Evolutionary conservation across 345 rosid genomes (phyloP).

Genomic region (Moringa oleifera): DNA sequence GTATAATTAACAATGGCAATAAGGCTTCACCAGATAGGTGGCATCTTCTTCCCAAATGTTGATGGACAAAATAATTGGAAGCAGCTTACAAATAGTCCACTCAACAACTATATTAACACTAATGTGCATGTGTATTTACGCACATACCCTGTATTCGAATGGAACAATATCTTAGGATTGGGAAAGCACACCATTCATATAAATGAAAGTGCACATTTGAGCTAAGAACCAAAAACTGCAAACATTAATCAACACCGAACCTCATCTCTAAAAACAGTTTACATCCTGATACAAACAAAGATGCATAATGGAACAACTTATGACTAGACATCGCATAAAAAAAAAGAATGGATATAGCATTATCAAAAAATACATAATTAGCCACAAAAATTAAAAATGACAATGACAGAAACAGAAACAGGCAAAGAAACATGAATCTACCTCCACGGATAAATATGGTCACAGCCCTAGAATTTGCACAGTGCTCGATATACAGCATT

Average conservation of each 20-base stretch:
- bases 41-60: neutral
- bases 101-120: neutral
- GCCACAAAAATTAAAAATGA: neutral
- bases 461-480: conserved; percentile 80
- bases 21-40: neutral
- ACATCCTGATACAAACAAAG: neutral
- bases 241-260: neutral
- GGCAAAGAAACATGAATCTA: conserved; percentile 17
- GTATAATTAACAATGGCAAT: neutral
- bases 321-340: neutral
- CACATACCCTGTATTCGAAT: neutral
- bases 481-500: conserved; percentile 76
- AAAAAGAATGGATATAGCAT: neutral
- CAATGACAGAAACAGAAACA: neutral
- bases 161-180: neutral
- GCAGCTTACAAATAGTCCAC: neutral
- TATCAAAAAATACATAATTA: neutral
- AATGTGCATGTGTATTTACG: too few relatives aligned
- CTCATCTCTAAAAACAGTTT: neutral
- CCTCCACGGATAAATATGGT: conserved; percentile 96
- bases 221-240: neutral
- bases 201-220: neutral
- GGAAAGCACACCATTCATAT: neutral
- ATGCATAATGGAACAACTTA: neutral
- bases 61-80: too few relatives aligned